Percentiles rank a stretch among this genome's conserved stretches.
Conservation (phyloP, 306 rosid genomes). For the Casuarina equisetifolia region DNA sequence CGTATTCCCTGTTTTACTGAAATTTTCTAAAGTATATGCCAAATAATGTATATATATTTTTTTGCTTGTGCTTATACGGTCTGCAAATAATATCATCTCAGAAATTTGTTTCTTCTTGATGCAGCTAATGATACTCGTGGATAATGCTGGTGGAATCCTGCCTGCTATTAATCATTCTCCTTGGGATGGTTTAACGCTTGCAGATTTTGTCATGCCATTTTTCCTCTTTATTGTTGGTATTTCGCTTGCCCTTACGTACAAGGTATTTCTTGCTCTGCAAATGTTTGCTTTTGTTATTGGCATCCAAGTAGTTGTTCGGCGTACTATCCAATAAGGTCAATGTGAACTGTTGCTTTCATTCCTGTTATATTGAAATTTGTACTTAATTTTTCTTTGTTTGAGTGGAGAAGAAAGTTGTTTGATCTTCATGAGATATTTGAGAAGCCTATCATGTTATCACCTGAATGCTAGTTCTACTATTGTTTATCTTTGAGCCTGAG, state of each 20-base stretch:
- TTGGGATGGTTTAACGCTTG: slow-evolving; percentile 92
- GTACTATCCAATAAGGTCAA: not conserved
- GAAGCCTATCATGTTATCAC: not conserved
- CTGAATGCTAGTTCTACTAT: not conserved
- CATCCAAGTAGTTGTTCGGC: not conserved
- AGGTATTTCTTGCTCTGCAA: slow-evolving; percentile 48
- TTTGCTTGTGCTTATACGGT: not conserved
- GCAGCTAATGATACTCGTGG: slow-evolving; percentile 97
- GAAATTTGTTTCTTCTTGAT: slow-evolving; percentile 19
- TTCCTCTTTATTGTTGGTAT: slow-evolving; percentile 93
- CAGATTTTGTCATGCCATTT: slow-evolving; percentile 94
- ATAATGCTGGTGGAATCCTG: slow-evolving; percentile 77
- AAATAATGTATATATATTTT: not conserved
- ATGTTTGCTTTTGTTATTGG: slow-evolving; percentile 1
- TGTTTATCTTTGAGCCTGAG: slow-evolving; percentile 5
- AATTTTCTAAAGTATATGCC: not conserved
- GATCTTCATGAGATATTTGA: slow-evolving; percentile 3
- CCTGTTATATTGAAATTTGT: not conserved
- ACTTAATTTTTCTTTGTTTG: not conserved
- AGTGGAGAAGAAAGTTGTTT: not conserved
- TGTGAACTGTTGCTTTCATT: not conserved
- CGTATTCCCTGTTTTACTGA: not conserved
- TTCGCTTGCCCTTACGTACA: slow-evolving; percentile 84
- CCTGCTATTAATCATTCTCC: slow-evolving; percentile 96
- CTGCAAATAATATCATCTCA: not conserved